A percentile compares a stretch with the other conserved stretches of the same genome.
phyloP scores from a whole-genome alignment of 2,329 filamentous ascomycete species.

The Dothideomycetidae sp. region DNA sequence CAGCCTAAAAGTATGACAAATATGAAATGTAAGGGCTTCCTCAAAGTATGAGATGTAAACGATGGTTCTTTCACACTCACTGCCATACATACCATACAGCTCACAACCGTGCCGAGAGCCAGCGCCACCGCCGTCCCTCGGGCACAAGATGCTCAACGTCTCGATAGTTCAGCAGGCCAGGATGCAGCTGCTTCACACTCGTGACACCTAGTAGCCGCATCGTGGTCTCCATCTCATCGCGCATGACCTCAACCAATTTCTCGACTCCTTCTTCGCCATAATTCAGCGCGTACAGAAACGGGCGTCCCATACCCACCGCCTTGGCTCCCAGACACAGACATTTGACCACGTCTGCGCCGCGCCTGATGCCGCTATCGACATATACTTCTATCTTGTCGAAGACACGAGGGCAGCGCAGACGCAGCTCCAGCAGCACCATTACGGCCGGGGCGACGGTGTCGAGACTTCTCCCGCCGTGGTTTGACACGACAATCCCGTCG shows the following conservation, averaged over 20 bases:
- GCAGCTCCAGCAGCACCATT: slow-evolving; percentile 48
- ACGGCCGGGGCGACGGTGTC: slow-evolving; percentile 41
- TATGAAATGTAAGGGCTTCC: no score
- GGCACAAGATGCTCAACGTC: slow-evolving; percentile 39
- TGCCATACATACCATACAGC: no score
- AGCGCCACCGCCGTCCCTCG: not conserved
- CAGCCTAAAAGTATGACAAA: no score
- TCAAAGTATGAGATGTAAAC: no score
- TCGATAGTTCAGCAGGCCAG: slow-evolving; percentile 43
- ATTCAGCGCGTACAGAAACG: slow-evolving; percentile 44
- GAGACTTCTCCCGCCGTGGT: slow-evolving; percentile 40
- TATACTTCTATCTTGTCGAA: slow-evolving; percentile 47
- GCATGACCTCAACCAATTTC: slow-evolving; percentile 29
- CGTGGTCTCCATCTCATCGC: slow-evolving; percentile 47
- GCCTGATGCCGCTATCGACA: slow-evolving; percentile 50
- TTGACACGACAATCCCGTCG: slow-evolving; percentile 35
- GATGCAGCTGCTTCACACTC: slow-evolving; percentile 44
- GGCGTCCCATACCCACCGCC: slow-evolving; percentile 47
- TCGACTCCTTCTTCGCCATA: slow-evolving; percentile 43
- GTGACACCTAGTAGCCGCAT: slow-evolving; percentile 53
- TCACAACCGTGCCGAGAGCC: not conserved
- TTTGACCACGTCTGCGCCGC: slow-evolving; percentile 54
- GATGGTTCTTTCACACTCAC: no score
- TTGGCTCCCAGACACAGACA: slow-evolving; percentile 50
- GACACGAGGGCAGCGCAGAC: slow-evolving; percentile 45